Percentiles rank a stretch among this genome's conserved stretches.
phyloP scores from a whole-genome alignment of 139 green algal species.

The Haematococcus lacustris region DNA sequence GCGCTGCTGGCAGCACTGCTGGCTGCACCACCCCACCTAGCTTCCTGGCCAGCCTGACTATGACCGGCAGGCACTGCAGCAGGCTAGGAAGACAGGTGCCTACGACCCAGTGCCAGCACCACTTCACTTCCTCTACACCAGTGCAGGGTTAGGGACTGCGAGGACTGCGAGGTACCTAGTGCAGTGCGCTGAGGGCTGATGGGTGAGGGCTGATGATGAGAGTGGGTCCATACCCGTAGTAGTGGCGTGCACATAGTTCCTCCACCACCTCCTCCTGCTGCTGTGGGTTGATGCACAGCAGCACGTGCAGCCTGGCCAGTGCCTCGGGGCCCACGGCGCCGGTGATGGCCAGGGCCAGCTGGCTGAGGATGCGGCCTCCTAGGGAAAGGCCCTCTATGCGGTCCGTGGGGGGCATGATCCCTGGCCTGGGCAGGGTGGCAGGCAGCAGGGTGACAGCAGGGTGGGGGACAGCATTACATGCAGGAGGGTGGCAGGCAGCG shows the following conservation, averaged over 20 bases:
- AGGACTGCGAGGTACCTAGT: neutral
- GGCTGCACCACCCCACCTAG: no score
- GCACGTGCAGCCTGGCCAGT: slow-evolving; percentile 10
- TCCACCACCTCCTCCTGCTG: slow-evolving; percentile 25
- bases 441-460: no score
- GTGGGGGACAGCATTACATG: no score
- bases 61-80: no score
- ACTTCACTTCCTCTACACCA: neutral
- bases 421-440: neutral
- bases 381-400: slow-evolving; percentile 20
- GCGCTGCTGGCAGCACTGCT: no score
- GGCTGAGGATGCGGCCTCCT: slow-evolving; percentile 15
- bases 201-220: neutral
- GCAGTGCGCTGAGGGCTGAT: neutral
- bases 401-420: slow-evolving; percentile 3
- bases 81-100: neutral
- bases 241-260: slow-evolving; percentile 16
- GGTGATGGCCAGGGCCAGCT: slow-evolving; percentile 16
- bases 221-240: slow-evolving; percentile 16
- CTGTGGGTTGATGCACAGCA: slow-evolving; percentile 26
- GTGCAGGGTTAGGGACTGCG: neutral
- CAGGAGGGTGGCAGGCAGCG: no score
- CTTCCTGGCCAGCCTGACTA: no score
- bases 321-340: slow-evolving; percentile 13
- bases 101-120: neutral